Conservation (phyloP, 1,284 basidiomycete genomes). For the Anthracocystis walkeri region DNA sequence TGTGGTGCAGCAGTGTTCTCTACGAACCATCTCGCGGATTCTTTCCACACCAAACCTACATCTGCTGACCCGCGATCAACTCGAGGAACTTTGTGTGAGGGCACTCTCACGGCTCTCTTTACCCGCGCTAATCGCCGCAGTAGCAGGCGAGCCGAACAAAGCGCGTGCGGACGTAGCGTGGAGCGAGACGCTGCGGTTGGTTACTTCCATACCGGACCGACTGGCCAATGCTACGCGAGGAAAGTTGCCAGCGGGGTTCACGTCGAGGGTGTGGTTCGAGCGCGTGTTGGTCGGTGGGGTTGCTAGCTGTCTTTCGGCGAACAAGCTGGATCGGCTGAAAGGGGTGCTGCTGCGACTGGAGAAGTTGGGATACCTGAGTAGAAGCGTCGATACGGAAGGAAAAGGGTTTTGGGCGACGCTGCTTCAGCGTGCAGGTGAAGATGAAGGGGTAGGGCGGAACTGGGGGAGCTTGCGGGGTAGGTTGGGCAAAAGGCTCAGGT, state of each 20-base stretch:
- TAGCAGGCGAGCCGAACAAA: conserved; percentile 6
- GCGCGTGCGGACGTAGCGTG: conserved; percentile 28
- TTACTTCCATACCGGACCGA: conserved; percentile 25
- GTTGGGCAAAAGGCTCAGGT: conserved; percentile 1
- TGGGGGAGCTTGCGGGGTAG: not conserved
- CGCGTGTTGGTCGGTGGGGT: conserved; percentile 23
- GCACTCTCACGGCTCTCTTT: conserved; percentile 15
- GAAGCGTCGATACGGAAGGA: conserved; percentile 10
- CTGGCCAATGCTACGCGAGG: conserved; percentile 35
- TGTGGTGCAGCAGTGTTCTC: conserved; percentile 20
- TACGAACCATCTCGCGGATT: conserved; percentile 14
- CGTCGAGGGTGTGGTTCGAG: conserved; percentile 4
- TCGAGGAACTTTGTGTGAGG: conserved; percentile 9
- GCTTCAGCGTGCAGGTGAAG: not conserved
- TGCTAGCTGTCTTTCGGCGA: not conserved
- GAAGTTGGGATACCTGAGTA: conserved; percentile 18
- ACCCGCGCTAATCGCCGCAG: not conserved
- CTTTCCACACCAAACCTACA: conserved; percentile 12
- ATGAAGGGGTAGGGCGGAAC: not conserved
- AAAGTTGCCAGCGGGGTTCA: not conserved
- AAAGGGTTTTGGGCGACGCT: conserved; percentile 22
- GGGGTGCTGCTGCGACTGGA: conserved; percentile 26
- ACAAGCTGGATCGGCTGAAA: not conserved
- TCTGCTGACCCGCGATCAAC: not conserved
- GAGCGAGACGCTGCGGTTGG: conserved; percentile 27